Percentiles rank a stretch among this genome's conserved stretches.
phyloP scores from a whole-genome alignment of 2,329 filamentous ascomycete species.

The Diaporthe amygdali region DNA sequence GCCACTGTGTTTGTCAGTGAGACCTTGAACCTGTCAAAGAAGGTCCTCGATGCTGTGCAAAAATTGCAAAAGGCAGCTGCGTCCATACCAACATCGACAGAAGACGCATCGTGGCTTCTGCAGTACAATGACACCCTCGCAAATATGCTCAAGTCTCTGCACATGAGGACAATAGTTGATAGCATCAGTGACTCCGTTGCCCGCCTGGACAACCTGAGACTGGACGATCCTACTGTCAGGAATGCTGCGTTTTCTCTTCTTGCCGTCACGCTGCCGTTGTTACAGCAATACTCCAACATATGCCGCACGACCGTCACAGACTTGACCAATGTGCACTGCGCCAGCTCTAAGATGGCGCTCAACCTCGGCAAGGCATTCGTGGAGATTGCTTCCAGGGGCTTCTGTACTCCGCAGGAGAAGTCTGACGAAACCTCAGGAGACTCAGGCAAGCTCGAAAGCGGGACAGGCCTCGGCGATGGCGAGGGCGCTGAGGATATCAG shows the following conservation, averaged over 20 bases:
- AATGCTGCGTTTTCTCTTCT: conserved; percentile 62
- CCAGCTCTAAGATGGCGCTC: conserved; percentile 76
- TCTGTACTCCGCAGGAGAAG: conserved; percentile 88
- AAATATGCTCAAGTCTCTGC: conserved; percentile 62
- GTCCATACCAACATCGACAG: conserved; percentile 60
- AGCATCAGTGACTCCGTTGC: conserved; percentile 45
- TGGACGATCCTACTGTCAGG: conserved; percentile 46
- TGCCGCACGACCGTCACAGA: conserved; percentile 62
- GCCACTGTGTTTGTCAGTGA: conserved; percentile 57
- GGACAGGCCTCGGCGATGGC: conserved; percentile 92
- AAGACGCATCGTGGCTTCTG: conserved; percentile 68
- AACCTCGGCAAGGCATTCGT: conserved; percentile 78
- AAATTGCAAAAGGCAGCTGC: conserved; percentile 64
- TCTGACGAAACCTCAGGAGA: conserved; percentile 72
- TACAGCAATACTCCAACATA: conserved; percentile 73
- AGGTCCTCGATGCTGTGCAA: conserved; percentile 80
- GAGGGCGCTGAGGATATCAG: conserved; percentile 97
- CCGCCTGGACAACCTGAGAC: conserved; percentile 39
- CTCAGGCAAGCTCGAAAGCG: conserved; percentile 82
- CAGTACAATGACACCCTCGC: conserved; percentile 58
- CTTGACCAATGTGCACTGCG: conserved; percentile 69
- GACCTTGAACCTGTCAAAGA: conserved; percentile 72
- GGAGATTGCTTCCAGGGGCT: conserved; percentile 82
- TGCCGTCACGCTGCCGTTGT: conserved; percentile 69
- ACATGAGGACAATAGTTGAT: conserved; percentile 58